Base-by-base conservation (phyloP, 148 eudicot genomes). In the Selenicereus undatus region DNA sequence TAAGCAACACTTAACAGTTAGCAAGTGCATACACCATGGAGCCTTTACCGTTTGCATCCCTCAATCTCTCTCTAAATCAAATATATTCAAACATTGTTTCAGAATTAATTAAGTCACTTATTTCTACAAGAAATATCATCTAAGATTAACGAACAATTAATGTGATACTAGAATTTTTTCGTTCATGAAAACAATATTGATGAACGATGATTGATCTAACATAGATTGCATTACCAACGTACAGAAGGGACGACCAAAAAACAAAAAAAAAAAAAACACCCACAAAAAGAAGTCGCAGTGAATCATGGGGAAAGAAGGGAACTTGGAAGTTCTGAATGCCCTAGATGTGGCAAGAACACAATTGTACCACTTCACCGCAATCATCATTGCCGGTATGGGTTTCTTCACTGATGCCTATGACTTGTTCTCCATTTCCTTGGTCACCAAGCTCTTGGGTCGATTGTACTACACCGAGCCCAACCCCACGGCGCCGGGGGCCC, bases 321-420 rank as follows among this genome's bases (percentile, higher is more conserved):
- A 86, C n/a, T 50, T 89, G 5, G 82, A 87, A 78, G 91, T 92
- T 86, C 90, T 92, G 0, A 81, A 83, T 18, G 93, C 93, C 70
- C 93, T 92, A 26, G 95, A 92, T 74, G 81, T 83, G 26, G 95
- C 95, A 10, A 90, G 85, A 74, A 90, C 91, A 35, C 95, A 90
- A 83, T 78, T 84, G 86, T 91, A 90, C 85, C 95, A 91, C 48
- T 91, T 91, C 86, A 92, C 96, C 3, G 88, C 96, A 0, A 89
- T 92, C 3, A 71, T 90, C 39, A 87, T 92, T 11, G 93, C 96
- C 2, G 97, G 94, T 20, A 93, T 93, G 97, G 97, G 97, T 9
- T 93, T 93, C 78, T 93, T 93, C 82, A 93, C 97, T 0, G 97
- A 93, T 69, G 97, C 97, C 73, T 93, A 93, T 26, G 97, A 93